These are phyloP conservation scores for Wakefieldia striispora DNA, from an alignment of 768 basidiomycete species.

Conservation along the genomic window DNA sequence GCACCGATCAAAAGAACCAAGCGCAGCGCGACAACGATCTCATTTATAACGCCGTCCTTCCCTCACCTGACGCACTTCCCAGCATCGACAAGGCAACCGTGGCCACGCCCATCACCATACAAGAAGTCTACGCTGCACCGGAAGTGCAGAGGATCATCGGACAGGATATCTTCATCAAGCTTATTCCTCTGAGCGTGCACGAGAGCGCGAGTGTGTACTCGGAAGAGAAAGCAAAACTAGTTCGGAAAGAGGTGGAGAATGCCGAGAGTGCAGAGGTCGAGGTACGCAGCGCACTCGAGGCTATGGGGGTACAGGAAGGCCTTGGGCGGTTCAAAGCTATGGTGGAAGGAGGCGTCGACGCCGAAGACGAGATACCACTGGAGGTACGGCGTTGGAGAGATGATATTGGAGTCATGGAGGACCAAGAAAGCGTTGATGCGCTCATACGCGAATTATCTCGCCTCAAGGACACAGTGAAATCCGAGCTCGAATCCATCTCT, in stretches of 20 bases:
- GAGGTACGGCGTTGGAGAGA: conserved; percentile 74
- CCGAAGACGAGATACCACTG: conserved; percentile 63
- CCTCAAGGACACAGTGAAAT: conserved; percentile 55
- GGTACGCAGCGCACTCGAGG: conserved; percentile 73
- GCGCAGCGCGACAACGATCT: conserved; percentile 92
- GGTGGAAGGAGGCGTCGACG: conserved; percentile 60
- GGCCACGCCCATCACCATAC: conserved; percentile 85
- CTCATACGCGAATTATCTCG: conserved; percentile 57
- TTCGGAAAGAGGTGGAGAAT: conserved; percentile 84
- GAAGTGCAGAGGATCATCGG: conserved; percentile 97
- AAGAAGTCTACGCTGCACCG: conserved; percentile 86
- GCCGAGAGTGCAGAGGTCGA: conserved; percentile 83
- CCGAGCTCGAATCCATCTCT: conserved; percentile 60
- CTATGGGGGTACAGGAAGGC: conserved; percentile 73
- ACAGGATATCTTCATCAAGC: conserved; percentile 79
- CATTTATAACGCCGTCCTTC: conserved; percentile 91
- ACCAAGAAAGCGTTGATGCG: conserved; percentile 62
- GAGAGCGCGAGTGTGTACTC: conserved; percentile 96
- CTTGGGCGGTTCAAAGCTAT: conserved; percentile 68
- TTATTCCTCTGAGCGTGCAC: conserved; percentile 92
- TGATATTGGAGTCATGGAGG: conserved; percentile 69
- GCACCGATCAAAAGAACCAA: conserved; percentile 70
- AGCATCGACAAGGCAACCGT: conserved; percentile 79
- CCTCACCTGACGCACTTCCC: conserved; percentile 74
- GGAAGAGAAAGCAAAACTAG: conserved; percentile 96